phyloP scores from a whole-genome alignment of 169 alveolate genomes.

The Perkinsus chesapeaki region DNA sequence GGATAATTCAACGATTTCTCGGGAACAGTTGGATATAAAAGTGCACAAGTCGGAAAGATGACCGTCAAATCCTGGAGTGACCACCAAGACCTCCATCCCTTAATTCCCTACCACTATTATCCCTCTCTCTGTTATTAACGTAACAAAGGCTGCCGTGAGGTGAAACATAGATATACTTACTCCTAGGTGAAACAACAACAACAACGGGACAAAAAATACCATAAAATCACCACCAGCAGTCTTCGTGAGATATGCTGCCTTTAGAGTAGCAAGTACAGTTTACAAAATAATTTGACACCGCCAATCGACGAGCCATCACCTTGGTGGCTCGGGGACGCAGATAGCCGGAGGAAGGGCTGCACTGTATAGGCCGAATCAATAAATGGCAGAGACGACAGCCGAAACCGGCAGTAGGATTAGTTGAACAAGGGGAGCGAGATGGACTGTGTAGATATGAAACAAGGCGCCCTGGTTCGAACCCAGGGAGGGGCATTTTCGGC shows the following conservation, averaged over 20 bases:
- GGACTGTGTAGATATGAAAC: too few species aligned
- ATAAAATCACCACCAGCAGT: background rate
- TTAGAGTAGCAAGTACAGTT: background rate
- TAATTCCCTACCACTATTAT: too few species aligned
- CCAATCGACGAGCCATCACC: background rate
- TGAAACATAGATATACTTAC: background rate
- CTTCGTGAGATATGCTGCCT: background rate
- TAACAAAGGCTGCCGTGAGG: too few species aligned
- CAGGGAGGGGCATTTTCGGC: too few species aligned
- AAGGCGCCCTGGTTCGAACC: too few species aligned
- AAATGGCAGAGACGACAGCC: background rate
- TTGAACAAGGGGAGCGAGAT: background rate
- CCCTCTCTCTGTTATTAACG: too few species aligned
- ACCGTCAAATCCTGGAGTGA: too few species aligned
- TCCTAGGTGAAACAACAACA: background rate
- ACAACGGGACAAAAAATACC: background rate
- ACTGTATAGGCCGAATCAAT: background rate
- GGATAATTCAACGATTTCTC: too few species aligned
- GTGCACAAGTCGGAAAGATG: too few species aligned
- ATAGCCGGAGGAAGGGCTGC: background rate
- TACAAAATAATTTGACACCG: background rate
- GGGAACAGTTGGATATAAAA: too few species aligned
- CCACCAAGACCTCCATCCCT: too few species aligned
- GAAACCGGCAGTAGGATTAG: background rate
- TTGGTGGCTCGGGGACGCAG: background rate